A percentile compares a stretch with the other conserved stretches of the same genome.
Conservation (phyloP, 164 flowering plant genomes). For the Litsea cubeba region DNA sequence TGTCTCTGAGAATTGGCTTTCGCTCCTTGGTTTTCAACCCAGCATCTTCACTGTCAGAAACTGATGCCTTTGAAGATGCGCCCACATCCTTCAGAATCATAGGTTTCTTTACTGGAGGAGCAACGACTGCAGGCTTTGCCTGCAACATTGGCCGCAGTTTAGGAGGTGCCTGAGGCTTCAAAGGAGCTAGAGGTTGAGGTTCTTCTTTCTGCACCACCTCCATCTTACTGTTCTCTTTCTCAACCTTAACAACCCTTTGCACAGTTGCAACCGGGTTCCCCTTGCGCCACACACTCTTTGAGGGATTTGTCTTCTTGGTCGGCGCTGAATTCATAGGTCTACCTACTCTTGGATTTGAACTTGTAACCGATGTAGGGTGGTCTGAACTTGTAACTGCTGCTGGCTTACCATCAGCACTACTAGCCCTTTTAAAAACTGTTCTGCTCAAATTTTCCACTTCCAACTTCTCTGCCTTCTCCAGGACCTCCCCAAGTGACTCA, state of each 20-base stretch:
- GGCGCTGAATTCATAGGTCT: slow-evolving; percentile 20
- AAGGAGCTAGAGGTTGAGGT: slow-evolving; percentile 21
- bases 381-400: slow-evolving; percentile 18
- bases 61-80: slow-evolving; percentile 38
- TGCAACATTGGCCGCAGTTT: slow-evolving; percentile 57
- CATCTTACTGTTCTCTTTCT: slow-evolving; percentile 13
- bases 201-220: slow-evolving; percentile 23
- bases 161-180: slow-evolving; percentile 37
- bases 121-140: slow-evolving; percentile 57
- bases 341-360: slow-evolving; percentile 17
- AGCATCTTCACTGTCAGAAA: slow-evolving; percentile 20
- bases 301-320: slow-evolving; percentile 38
- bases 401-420: slow-evolving; percentile 25
- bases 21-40: slow-evolving; percentile 39
- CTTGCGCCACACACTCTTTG: slow-evolving; percentile 90
- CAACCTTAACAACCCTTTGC: slow-evolving; percentile 41
- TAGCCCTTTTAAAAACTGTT: slow-evolving; percentile 19
- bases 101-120: slow-evolving; percentile 57
- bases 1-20: slow-evolving; percentile 78
- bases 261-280: slow-evolving; percentile 64
- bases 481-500: slow-evolving; percentile 80
- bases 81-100: slow-evolving; percentile 71
- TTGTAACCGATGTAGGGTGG: slow-evolving; percentile 18
- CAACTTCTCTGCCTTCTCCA: slow-evolving; percentile 83
- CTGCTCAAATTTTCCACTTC: slow-evolving; percentile 33